Conservation (phyloP, 2,329 filamentous ascomycete species). For the Salinomyces thailandicus region DNA sequence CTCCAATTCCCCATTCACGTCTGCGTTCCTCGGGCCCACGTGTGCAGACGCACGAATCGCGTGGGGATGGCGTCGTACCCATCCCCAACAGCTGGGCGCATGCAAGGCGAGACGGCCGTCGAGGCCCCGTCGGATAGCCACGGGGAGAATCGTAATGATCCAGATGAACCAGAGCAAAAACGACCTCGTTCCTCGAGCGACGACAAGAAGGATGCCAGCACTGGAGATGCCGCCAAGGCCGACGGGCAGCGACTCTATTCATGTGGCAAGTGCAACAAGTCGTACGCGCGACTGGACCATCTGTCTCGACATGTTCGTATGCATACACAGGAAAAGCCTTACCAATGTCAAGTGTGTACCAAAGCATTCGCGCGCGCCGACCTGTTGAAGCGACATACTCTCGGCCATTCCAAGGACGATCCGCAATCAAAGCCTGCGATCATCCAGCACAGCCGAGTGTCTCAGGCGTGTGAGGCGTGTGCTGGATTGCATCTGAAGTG, state of each 20-base stretch:
- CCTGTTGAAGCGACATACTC: constrained; percentile 41
- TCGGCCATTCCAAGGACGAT: constrained; percentile 31
- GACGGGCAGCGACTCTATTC: constrained; percentile 30
- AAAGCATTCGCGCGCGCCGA: constrained; percentile 41
- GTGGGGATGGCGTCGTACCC: not conserved
- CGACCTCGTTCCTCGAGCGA: constrained; percentile 10
- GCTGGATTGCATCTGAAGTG: constrained; percentile 44
- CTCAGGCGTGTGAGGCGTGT: constrained; percentile 43
- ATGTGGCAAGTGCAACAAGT: constrained; percentile 43
- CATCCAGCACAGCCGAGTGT: constrained; percentile 31
- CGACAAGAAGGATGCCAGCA: constrained; percentile 3
- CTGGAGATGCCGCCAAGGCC: constrained; percentile 3
- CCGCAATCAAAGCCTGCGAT: constrained; percentile 21
- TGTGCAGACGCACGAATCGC: not conserved
- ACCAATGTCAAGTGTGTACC: constrained; percentile 35
- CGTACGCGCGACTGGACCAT: constrained; percentile 44
- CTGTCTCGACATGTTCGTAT: constrained; percentile 44
- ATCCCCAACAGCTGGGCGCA: too few species aligned
- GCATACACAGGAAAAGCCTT: constrained; percentile 36
- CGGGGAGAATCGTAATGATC: constrained; percentile 5
- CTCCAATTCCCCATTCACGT: not conserved
- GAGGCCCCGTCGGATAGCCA: too few species aligned
- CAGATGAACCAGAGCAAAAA: constrained; percentile 12
- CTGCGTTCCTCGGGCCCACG: not conserved
- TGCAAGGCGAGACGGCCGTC: too few species aligned